These are phyloP conservation scores for Gossypium longicalyx DNA, from an alignment of 345 rosid species.

Conservation along the genomic window DNA sequence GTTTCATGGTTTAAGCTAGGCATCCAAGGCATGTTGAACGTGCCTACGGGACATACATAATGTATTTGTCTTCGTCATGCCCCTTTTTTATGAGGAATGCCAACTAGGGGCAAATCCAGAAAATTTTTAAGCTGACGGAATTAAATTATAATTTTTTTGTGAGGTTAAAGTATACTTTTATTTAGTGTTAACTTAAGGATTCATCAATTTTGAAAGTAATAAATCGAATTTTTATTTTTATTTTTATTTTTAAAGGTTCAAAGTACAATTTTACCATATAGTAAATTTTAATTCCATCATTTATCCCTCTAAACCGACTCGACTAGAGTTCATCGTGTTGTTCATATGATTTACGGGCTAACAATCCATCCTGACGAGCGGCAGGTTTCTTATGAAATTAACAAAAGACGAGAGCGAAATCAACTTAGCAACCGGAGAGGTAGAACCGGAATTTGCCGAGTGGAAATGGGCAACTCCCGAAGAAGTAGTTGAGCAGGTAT, in stretches of 20 bases:
- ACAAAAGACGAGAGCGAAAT: constrained; percentile 72
- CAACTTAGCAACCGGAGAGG: constrained; percentile 69
- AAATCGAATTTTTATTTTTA: too few species aligned
- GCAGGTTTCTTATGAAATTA: constrained; percentile 86
- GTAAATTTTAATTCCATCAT: too few species aligned
- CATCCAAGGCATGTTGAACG: neutral
- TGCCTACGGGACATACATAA: neutral
- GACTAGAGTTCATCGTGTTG: neutral
- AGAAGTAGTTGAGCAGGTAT: constrained; percentile 76
- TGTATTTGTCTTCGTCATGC: neutral
- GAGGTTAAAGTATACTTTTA: neutral
- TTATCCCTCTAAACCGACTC: too few species aligned
- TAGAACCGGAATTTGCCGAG: constrained; percentile 85
- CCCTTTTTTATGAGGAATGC: neutral
- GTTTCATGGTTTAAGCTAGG: neutral
- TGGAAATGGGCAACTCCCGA: constrained; percentile 92
- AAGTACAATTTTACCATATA: too few species aligned
- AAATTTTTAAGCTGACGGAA: too few species aligned
- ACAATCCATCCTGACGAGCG: neutral
- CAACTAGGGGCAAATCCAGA: neutral
- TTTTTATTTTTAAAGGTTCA: too few species aligned
- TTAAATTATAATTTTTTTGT: neutral
- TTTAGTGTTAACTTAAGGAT: too few species aligned
- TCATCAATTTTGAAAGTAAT: too few species aligned
- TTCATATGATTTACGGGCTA: neutral